phyloP scores from a whole-genome alignment of 768 basidiomycete species.

The Rhizopogon vesiculosus region DNA sequence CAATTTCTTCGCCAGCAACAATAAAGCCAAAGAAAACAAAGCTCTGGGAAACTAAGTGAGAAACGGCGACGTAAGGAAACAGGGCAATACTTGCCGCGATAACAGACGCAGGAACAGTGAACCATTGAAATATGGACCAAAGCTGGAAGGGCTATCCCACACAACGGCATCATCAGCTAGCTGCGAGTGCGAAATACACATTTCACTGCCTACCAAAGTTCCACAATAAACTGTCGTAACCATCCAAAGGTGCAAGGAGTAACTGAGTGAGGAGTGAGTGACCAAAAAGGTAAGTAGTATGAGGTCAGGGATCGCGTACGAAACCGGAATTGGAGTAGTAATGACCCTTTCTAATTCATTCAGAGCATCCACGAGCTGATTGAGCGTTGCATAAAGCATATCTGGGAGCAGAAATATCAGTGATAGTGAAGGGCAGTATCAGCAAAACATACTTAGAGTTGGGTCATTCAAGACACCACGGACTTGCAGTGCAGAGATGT shows the following conservation, averaged over 20 bases:
- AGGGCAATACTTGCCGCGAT: conserved; percentile 34
- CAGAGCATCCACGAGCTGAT: conserved; percentile 55
- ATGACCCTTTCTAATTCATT: conserved; percentile 70
- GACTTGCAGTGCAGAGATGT: conserved; percentile 52
- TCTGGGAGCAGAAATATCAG: conserved; percentile 26
- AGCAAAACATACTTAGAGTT: conserved; percentile 45
- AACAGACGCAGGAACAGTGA: conserved; percentile 60
- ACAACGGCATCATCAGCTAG: background rate
- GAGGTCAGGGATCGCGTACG: conserved; percentile 28
- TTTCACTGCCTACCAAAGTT: conserved; percentile 39
- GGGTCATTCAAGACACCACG: conserved; percentile 45
- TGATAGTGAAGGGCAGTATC: background rate
- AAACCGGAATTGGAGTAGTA: conserved; percentile 72
- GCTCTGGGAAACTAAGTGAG: conserved; percentile 28
- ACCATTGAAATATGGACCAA: conserved; percentile 46
- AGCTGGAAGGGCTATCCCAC: conserved; percentile 57
- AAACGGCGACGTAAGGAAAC: background rate
- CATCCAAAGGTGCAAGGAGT: conserved; percentile 63
- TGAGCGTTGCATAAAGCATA: conserved; percentile 41
- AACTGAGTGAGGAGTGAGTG: conserved; percentile 31
- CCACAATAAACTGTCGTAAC: conserved; percentile 59
- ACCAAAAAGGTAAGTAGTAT: background rate
- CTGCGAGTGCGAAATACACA: background rate
- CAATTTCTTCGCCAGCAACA: conserved; percentile 69
- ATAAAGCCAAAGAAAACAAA: conserved; percentile 73